These are phyloP conservation scores for Taphrina sp. DNA, from an alignment of 1,139 yeast genomes.

Conservation along the genomic window DNA sequence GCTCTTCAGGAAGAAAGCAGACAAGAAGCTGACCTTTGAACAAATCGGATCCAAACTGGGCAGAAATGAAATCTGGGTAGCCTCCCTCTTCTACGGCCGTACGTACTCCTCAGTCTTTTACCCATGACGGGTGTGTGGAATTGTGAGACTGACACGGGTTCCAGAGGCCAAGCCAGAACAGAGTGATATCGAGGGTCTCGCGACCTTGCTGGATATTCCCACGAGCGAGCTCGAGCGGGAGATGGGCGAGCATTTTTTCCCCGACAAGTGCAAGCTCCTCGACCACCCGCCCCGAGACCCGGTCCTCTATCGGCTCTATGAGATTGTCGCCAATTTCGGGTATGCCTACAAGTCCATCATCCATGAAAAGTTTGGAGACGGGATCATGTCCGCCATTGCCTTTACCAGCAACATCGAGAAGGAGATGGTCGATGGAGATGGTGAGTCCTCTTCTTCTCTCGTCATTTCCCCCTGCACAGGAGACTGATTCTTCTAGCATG, in stretches of 20 bases:
- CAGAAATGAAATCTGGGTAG: slow-evolving; percentile 39
- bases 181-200: slow-evolving; percentile 35
- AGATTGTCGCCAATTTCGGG: slow-evolving; percentile 38
- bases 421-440: slow-evolving; percentile 38
- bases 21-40: slow-evolving; percentile 36
- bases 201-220: slow-evolving; percentile 35
- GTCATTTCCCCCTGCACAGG: too few relatives aligned
- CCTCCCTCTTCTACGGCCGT: slow-evolving; percentile 39
- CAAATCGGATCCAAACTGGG: slow-evolving; percentile 37
- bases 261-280: slow-evolving; percentile 23
- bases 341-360: slow-evolving; percentile 38
- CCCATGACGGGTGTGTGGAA: neutral
- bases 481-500: too few relatives aligned
- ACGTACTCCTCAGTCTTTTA: slow-evolving; percentile 32
- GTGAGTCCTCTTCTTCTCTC: neutral
- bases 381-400: slow-evolving; percentile 39
- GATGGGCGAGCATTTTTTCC: slow-evolving; percentile 26
- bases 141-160: too few relatives aligned
- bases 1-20: slow-evolving; percentile 38
- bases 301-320: slow-evolving; percentile 38
- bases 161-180: slow-evolving; percentile 35
- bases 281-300: slow-evolving; percentile 36
- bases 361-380: slow-evolving; percentile 39
- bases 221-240: slow-evolving; percentile 34
- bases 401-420: slow-evolving; percentile 38